Percentiles rank a stretch among this genome's conserved stretches.
phyloP scores from a whole-genome alignment of 2,329 filamentous ascomycete species.

The Chlorencoelia australis region DNA sequence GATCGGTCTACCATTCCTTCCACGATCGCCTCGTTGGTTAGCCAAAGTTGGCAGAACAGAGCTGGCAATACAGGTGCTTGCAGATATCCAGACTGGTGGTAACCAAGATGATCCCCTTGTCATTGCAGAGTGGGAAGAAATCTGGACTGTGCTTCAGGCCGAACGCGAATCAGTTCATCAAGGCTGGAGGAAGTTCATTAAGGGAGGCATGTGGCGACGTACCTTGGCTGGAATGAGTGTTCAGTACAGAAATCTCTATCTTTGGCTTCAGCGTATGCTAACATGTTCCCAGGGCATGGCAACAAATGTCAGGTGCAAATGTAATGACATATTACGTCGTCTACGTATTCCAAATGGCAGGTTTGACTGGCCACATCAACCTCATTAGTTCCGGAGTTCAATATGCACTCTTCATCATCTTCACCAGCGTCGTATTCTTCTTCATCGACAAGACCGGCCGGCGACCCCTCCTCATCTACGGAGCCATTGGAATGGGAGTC shows the following conservation, averaged over 20 bases:
- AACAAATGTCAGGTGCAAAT: constrained; percentile 16
- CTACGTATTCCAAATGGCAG: constrained; percentile 31
- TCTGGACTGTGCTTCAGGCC: constrained; percentile 30
- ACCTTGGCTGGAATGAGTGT: constrained; percentile 16
- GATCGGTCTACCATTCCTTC: constrained; percentile 33
- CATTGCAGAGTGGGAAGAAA: constrained; percentile 46
- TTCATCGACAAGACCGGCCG: constrained; percentile 17
- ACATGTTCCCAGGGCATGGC: constrained; percentile 20
- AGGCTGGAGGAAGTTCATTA: constrained; percentile 30
- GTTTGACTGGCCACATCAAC: constrained; percentile 27
- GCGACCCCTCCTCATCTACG: constrained; percentile 25
- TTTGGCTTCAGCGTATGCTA: neutral
- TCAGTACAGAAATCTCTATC: neutral
- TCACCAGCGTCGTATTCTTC: constrained; percentile 14
- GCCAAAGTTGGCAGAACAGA: constrained; percentile 38
- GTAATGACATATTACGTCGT: constrained; percentile 29
- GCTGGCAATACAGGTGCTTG: constrained; percentile 38
- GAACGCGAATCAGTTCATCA: constrained; percentile 18
- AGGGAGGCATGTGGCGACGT: constrained; percentile 47
- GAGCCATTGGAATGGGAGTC: constrained; percentile 31
- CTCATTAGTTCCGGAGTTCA: constrained; percentile 21
- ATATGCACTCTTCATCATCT: constrained; percentile 19
- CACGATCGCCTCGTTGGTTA: constrained; percentile 41
- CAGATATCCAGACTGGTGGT: constrained; percentile 45
- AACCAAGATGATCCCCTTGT: constrained; percentile 44